phyloP scores from a whole-genome alignment of 2,329 filamentous ascomycete species.

The Mariannaea elegans region DNA sequence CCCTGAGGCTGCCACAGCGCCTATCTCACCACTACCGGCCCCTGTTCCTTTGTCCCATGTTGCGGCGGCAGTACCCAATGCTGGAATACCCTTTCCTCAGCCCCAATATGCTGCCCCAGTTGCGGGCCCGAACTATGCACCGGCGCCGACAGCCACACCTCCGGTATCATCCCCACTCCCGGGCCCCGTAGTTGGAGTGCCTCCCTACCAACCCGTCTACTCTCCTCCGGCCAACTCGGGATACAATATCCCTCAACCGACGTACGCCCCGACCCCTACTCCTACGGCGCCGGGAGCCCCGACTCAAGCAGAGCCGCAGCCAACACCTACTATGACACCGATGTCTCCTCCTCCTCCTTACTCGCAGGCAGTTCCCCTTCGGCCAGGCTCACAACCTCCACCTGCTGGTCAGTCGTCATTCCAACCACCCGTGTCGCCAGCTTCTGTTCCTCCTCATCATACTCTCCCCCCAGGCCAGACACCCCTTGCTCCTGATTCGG shows the following conservation, averaged over 20 bases:
- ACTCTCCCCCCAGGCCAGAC: constrained; percentile 5
- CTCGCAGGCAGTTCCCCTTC: constrained; percentile 18
- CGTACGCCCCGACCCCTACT: constrained; percentile 21
- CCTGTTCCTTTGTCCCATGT: background rate
- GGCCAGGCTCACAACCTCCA: constrained; percentile 27
- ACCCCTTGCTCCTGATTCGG: background rate
- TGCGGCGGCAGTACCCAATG: constrained; percentile 14
- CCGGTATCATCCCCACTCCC: constrained; percentile 4
- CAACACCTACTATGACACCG: constrained; percentile 13
- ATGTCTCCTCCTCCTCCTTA: constrained; percentile 39
- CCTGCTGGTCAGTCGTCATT: constrained; percentile 25
- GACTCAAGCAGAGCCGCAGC: constrained; percentile 16
- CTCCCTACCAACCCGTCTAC: constrained; percentile 17
- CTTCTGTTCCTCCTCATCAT: constrained; percentile 3
- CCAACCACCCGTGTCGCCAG: background rate
- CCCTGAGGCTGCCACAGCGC: constrained; percentile 18
- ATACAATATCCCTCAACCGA: constrained; percentile 34
- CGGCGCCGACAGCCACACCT: constrained; percentile 7
- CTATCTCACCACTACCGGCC: background rate
- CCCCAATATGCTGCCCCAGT: constrained; percentile 32
- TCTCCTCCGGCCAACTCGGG: constrained; percentile 16
- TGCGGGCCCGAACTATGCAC: constrained; percentile 21
- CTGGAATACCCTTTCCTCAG: constrained; percentile 28
- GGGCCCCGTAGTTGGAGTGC: constrained; percentile 7
- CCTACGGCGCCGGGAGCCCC: constrained; percentile 7